Conservation (phyloP, 345 rosid species). For the Geranium brycei region DNA sequence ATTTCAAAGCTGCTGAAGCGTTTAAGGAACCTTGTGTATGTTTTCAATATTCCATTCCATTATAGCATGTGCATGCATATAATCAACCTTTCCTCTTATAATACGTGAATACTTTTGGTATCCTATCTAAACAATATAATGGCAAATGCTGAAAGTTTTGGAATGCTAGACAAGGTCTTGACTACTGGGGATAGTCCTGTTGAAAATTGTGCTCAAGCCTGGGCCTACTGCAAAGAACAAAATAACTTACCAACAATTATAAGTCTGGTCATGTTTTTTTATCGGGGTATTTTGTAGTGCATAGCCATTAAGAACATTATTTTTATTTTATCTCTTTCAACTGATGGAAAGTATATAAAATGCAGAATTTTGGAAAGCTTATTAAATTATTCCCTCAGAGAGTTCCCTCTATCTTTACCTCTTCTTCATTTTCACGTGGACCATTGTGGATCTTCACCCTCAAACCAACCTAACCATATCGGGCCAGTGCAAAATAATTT, state of each 20-base stretch:
- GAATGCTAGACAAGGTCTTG: not conserved
- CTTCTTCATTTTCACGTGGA: conserved; percentile 42
- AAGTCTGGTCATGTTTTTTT: not conserved
- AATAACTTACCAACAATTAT: not conserved
- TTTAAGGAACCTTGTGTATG: conserved; percentile 64
- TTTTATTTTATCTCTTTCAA: not conserved
- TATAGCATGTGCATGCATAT: not conserved
- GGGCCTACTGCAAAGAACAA: not conserved
- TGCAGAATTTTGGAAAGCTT: conserved; percentile 71
- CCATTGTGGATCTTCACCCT: conserved; percentile 25
- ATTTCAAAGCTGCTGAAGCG: conserved; percentile 55
- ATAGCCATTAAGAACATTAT: not conserved
- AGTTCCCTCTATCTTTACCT: conserved; percentile 50
- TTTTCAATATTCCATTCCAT: conserved; percentile 9
- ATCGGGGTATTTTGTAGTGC: not conserved
- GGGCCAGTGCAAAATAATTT: conserved; percentile 24
- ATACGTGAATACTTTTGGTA: not conserved
- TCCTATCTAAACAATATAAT: not conserved
- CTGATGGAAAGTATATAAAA: conserved; percentile 2
- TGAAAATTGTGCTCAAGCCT: not conserved
- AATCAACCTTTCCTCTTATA: not conserved
- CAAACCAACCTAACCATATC: conserved; percentile 20
- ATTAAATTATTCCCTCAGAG: conserved; percentile 38
- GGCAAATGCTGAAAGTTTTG: not conserved
- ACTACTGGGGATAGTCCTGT: not conserved